A percentile compares a stretch with the other conserved stretches of the same genome.
phyloP scores from a whole-genome alignment of 805 yeast species.

The Saccharomyces jurei region DNA sequence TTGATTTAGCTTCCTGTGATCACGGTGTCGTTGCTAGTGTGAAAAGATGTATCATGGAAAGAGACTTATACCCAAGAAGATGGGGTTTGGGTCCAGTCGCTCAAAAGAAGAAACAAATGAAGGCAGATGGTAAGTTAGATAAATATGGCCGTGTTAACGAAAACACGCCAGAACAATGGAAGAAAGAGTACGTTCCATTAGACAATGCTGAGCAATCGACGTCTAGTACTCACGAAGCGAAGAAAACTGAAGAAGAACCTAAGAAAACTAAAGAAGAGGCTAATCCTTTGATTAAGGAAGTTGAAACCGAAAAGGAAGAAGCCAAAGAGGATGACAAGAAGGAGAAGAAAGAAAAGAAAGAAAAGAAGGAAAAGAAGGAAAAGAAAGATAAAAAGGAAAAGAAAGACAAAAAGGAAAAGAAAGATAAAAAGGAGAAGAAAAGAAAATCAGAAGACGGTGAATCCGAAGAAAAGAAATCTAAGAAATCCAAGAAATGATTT shows the following conservation, averaged over 20 bases:
- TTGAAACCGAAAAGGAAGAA: conserved; percentile 30
- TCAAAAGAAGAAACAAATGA: conserved; percentile 95
- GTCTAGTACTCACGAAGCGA: conserved; percentile 25
- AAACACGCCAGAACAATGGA: conserved; percentile 90
- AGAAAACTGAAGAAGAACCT: conserved; percentile 34
- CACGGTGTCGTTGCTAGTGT: conserved; percentile 98
- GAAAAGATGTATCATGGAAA: conserved; percentile 98
- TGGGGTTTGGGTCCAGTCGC: conserved; percentile 99
- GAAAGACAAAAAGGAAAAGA: conserved; percentile 36
- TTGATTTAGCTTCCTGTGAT: conserved; percentile 91
- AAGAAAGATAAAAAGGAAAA: conserved; percentile 47
- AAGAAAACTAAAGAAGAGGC: conserved; percentile 36
- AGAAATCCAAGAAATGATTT: conserved; percentile 37
- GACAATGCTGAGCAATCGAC: conserved; percentile 46
- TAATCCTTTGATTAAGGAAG: conserved; percentile 39
- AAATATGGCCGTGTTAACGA: conserved; percentile 91
- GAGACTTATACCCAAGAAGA: conserved; percentile 98
- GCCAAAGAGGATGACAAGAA: conserved; percentile 43
- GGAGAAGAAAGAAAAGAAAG: conserved; percentile 47
- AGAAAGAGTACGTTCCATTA: conserved; percentile 66
- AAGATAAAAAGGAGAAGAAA: conserved; percentile 34
- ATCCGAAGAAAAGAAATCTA: conserved; percentile 30
- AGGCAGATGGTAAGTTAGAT: conserved; percentile 94
- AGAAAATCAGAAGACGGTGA: conserved; percentile 29
- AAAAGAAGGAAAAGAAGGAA: conserved; percentile 54